Evolutionary conservation across 148 eudicot species (phyloP), one percentile per base, ranked within the genome.

Genomic region (Rhododendron henanense): DNA sequence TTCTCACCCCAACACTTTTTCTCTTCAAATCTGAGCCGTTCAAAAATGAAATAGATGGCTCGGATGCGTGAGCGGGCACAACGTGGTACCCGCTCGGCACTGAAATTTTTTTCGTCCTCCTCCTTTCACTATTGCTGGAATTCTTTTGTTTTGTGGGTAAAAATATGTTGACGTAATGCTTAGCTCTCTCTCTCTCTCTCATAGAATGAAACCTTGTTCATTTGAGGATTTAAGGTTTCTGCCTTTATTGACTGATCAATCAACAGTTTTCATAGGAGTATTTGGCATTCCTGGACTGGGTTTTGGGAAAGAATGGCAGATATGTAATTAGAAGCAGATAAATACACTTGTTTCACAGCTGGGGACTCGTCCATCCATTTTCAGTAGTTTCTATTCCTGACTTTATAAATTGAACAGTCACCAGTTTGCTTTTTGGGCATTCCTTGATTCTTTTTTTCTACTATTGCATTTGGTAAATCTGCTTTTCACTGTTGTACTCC

Each of bases 1-100:
- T 3, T 35, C 37, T 35, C 37, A 1, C 2, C 37, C 37, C 37
- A 35, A 35, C 37, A 35, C 37, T 35, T 35, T 35, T 0, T 35
- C 37, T 35, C 37, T 35, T 0, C 37, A 35, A 35, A 35, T 35
- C 1, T 35, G 44, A 5, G 44, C 44, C 6, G 7, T 41, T 41
- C 1, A 41, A 41, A 41, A 41, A 41, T 1, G 6, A 41, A 41
- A 6, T 41, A 0, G 44, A 41, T 0, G 45, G 45, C 45, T 41
- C 7, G 1, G 45, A 41, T 41, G 0, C 8, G 6, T 0, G 44
- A 0, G 6, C 44, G 6, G 44, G 0, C 44, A 39, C 0, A 0
- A 39, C 44, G 6, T 39, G 44, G 6, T 39, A 39, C 0, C 44
- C 6, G 6, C 44, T 41, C 44, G 6, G 0, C 45, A 41, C 45